Evolutionary conservation across 2,329 filamentous ascomycete species (phyloP).

Genomic region (Chrysosphaeria jannelii): DNA sequence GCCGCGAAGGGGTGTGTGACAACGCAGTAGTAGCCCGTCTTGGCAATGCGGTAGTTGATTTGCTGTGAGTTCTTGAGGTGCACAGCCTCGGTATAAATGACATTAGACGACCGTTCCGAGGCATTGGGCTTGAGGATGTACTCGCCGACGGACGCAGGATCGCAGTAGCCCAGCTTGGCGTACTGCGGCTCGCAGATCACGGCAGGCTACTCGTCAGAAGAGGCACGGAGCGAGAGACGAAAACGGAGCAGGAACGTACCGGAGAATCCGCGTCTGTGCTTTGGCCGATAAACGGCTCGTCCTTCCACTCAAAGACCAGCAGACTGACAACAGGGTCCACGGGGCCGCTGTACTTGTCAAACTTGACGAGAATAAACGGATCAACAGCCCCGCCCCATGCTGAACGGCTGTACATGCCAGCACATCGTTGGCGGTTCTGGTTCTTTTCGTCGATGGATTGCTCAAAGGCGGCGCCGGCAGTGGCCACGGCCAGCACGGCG

Average conservation of each 20-base stretch:
- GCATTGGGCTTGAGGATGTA: conserved; percentile 61
- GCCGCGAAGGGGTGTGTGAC: conserved; percentile 41
- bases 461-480: conserved; percentile 1
- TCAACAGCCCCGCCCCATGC: conserved; percentile 71
- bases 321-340: conserved; percentile 53
- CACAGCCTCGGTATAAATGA: conserved; percentile 53
- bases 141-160: conserved; percentile 45
- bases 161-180: conserved; percentile 41
- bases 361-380: conserved; percentile 68
- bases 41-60: conserved; percentile 58
- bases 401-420: conserved; percentile 77
- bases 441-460: conserved; percentile 54
- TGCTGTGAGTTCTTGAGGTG: conserved; percentile 46
- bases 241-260: conserved; percentile 1
- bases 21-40: conserved; percentile 91
- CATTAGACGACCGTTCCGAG: conserved; percentile 33
- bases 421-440: conserved; percentile 54
- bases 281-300: conserved; percentile 50
- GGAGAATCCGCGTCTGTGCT: conserved; percentile 17
- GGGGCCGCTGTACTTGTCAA: conserved; percentile 27
- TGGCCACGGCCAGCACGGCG: not conserved
- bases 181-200: conserved; percentile 45
- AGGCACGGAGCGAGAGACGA: not conserved
- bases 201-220: conserved; percentile 9
- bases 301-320: conserved; percentile 82